A percentile compares a stretch with the other conserved stretches of the same genome.
These are phyloP conservation scores for Cnidoscolus chayamansa DNA, from an alignment of 441 rosid genomes.

Conservation along the genomic window DNA sequence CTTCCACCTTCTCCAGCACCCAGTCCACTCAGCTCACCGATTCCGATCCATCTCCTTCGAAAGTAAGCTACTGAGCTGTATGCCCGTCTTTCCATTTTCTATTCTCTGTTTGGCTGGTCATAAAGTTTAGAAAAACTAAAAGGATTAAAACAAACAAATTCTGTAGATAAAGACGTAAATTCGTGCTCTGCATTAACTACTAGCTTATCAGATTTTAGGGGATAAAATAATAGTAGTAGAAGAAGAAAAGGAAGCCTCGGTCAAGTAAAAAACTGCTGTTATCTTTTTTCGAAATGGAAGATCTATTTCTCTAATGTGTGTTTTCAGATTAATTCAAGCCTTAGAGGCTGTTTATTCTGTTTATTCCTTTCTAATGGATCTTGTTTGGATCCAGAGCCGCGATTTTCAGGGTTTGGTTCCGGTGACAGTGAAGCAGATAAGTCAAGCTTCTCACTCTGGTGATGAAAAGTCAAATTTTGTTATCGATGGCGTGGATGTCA, in stretches of 20 bases:
- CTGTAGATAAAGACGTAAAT: neutral
- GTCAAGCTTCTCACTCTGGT: constrained; percentile 65
- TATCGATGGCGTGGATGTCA: constrained; percentile 60
- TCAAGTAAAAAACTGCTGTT: neutral
- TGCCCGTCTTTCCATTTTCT: neutral
- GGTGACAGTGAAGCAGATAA: constrained; percentile 80
- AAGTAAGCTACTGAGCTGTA: constrained; percentile 31
- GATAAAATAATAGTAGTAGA: too few species aligned
- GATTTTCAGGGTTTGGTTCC: constrained; percentile 66
- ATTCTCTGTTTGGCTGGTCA: constrained; percentile 2
- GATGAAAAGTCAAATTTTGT: constrained; percentile 69
- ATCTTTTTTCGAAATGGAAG: neutral
- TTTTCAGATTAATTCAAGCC: neutral
- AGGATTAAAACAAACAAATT: neutral
- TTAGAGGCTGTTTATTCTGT: neutral
- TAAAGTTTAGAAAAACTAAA: neutral
- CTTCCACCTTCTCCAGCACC: constrained; percentile 49
- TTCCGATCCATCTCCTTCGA: constrained; percentile 46
- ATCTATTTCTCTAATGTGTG: neutral
- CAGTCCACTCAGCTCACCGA: constrained; percentile 52
- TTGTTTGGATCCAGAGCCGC: constrained; percentile 40
- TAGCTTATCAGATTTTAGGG: neutral
- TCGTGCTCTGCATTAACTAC: too few species aligned
- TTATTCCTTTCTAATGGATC: neutral
- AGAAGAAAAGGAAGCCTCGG: neutral